Evolutionary conservation across 139 green algal genomes (phyloP), one percentile per base, ranked within the genome.

Genomic region (Nannochloris sp.): DNA sequence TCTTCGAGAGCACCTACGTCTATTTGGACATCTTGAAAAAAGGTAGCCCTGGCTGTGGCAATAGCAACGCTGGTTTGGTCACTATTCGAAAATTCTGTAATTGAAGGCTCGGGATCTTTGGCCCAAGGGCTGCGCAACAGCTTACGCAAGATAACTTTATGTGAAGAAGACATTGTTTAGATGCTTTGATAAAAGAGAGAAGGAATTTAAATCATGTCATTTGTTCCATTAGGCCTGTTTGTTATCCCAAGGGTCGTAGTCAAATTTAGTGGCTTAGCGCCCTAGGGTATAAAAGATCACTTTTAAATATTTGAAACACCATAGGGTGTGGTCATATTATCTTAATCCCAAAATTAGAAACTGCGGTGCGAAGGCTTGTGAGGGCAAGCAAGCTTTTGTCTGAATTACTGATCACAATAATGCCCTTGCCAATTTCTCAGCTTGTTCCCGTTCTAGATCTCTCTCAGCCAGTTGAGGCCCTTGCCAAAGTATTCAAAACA

Each of bases 361-460:
- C 4, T 8, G 19, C 19, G 4, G 23, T 3, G 19, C 24, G 9
- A n/a, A 53, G 44, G 44, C 24, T 53, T 27, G 44, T 27, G 24
- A n/a, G 10, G 44, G 9, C 44, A 19, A 3, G 8, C 23, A 27
- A n/a, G 24, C 23, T n/a, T 53, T 53, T 19, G 44, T n/a, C 24
- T n/a, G 24, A 53, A 27, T n/a, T 27, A 27, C 24, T 6, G n/a
- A 57, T n/a, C n/a, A n/a, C n/a, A n/a, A n/a, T 19, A 51, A 51
- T 51, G n/a, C n/a, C n/a, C n/a, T n/a, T n/a, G n/a, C n/a, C n/a
- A n/a, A n/a, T 47, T 23, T 4, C 1, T 60, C 51, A 64, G 76
- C 54, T 53, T n/a, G n/a, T 82, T 4, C 70, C 65, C 2, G 27
- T 70, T 4, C 54, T 82, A 3, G 70, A 75, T 48, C 38, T 82